Evolutionary conservation across 768 basidiomycete species (phyloP).

Genomic region (Boletus pseudo-olivaceus): DNA sequence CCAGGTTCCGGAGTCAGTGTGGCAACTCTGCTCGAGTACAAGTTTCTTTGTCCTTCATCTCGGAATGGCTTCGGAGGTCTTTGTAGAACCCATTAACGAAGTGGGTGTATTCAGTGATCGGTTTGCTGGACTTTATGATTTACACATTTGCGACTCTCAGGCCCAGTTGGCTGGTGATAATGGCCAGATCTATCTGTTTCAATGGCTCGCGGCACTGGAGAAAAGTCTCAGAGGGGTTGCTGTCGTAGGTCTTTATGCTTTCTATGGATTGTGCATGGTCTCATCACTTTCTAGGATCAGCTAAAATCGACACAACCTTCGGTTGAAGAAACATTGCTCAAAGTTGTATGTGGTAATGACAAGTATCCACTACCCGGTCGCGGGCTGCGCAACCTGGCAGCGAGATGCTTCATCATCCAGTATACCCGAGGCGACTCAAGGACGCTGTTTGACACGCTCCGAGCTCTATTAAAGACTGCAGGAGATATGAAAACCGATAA

Average conservation of each 20-base stretch:
- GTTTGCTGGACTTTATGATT: conserved; percentile 6
- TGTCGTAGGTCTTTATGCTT: conserved; percentile 42
- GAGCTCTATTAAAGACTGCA: conserved; percentile 70
- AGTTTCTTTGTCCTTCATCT: conserved; percentile 1
- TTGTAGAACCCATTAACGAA: conserved; percentile 30
- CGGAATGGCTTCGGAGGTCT: conserved; percentile 25
- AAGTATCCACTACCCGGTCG: conserved; percentile 84
- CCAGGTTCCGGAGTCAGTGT: not conserved
- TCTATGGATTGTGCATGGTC: not conserved
- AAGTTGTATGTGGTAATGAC: conserved; percentile 60
- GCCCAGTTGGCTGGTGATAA: conserved; percentile 67
- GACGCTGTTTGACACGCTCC: conserved; percentile 83
- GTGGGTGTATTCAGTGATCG: conserved; percentile 18
- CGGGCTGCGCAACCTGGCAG: conserved; percentile 73
- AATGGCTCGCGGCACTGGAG: conserved; percentile 73
- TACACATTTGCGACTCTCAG: conserved; percentile 35
- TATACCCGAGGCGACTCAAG: conserved; percentile 81
- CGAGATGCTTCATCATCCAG: conserved; percentile 69
- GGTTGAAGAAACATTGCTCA: conserved; percentile 62
- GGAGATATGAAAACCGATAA: conserved; percentile 70
- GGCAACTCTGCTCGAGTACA: not conserved
- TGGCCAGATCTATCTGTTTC: conserved; percentile 79
- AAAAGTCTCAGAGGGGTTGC: conserved; percentile 48
- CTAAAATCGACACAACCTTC: conserved; percentile 61
- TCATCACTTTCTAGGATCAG: conserved; percentile 46